Evolutionary conservation across 176 grass and related monocot genomes (phyloP).

Genomic region (Lolium rigidum): DNA sequence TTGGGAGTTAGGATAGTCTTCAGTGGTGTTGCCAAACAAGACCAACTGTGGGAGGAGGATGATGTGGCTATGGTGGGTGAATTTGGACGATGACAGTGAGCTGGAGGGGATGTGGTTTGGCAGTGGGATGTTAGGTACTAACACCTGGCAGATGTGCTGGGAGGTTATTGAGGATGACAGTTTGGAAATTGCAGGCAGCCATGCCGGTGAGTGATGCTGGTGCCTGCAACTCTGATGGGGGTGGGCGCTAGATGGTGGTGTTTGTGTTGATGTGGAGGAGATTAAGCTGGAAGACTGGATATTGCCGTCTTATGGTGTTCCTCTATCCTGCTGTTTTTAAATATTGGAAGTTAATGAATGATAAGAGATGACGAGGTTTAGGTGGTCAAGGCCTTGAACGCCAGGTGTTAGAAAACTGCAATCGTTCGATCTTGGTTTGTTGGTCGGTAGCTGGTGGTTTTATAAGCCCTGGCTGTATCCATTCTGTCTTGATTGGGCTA

Average conservation of each 20-base stretch:
- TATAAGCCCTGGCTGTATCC: not conserved
- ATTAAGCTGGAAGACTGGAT: conserved; percentile 11
- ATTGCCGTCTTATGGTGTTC: not conserved
- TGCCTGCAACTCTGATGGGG: not conserved
- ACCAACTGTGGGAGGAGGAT: not conserved
- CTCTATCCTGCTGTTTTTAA: not conserved
- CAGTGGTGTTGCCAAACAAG: not conserved
- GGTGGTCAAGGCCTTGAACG: not conserved
- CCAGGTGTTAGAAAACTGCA: not conserved
- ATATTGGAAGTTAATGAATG: not conserved
- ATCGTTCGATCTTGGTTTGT: not conserved
- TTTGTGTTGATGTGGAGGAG: conserved; percentile 3
- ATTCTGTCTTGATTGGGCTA: conserved; percentile 21
- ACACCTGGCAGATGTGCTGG: conserved; percentile 6
- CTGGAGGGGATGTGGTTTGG: not conserved
- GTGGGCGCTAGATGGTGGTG: not conserved
- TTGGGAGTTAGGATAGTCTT: conserved; percentile 15
- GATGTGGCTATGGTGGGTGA: not conserved
- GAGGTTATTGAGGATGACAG: not conserved
- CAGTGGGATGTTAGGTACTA: not conserved
- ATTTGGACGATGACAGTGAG: not conserved
- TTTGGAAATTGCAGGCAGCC: not conserved
- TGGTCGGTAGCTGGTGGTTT: too few relatives aligned
- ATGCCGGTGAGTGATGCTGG: conserved; percentile 3
- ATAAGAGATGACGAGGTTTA: conserved; percentile 5